A percentile compares a stretch with the other conserved stretches of the same genome.
phyloP scores from a whole-genome alignment of 768 basidiomycete species.

The Lactarius tabidus region DNA sequence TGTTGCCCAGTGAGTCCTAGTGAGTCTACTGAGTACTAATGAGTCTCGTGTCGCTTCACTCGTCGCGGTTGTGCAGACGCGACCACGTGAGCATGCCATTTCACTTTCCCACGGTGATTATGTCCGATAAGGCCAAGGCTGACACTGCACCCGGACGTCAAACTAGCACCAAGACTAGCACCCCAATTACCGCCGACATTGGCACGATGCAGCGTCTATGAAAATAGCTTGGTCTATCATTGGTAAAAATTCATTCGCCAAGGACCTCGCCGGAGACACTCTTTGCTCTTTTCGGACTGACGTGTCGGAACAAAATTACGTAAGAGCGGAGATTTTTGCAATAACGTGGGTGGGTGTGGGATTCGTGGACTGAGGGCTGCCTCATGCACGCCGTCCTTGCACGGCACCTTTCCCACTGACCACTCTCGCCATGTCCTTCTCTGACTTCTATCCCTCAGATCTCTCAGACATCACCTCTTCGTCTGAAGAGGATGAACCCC shows the following conservation, averaged over 20 bases:
- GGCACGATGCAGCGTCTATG: neutral
- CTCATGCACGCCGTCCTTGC: neutral
- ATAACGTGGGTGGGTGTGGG: too few species aligned
- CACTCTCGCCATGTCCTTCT: slow-evolving; percentile 24
- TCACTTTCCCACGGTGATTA: neutral
- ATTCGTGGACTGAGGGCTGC: neutral
- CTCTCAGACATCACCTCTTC: slow-evolving; percentile 30
- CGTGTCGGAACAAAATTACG: neutral
- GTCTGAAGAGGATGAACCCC: slow-evolving; percentile 28
- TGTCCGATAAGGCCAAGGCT: neutral
- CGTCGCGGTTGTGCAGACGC: neutral
- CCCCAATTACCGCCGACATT: too few species aligned
- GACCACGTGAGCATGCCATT: slow-evolving; percentile 16
- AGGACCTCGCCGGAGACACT: neutral
- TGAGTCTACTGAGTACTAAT: too few species aligned
- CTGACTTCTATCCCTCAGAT: slow-evolving; percentile 30
- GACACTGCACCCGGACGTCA: neutral
- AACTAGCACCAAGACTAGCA: neutral
- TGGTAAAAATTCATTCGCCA: too few species aligned
- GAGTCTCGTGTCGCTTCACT: too few species aligned
- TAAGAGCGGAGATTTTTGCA: neutral
- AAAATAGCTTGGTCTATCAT: too few species aligned
- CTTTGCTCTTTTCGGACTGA: neutral
- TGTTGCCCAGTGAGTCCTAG: too few species aligned
- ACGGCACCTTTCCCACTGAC: neutral